phyloP scores from a whole-genome alignment of 129 eudicot species.

The Mikania micrantha region DNA sequence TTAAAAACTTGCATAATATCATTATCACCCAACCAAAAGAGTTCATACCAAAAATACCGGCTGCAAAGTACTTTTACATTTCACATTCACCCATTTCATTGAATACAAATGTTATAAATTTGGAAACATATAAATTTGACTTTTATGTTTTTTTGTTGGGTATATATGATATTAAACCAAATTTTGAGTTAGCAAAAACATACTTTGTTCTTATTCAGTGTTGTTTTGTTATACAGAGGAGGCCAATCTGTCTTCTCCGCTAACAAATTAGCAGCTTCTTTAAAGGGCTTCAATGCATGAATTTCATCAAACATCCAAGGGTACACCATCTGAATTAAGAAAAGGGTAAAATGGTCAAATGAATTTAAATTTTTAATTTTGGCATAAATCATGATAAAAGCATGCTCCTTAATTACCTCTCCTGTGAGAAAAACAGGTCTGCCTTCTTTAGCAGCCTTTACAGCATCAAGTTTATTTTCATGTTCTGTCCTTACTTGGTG shows the following conservation, averaged over 20 bases:
- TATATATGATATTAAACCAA: background rate
- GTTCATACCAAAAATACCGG: background rate
- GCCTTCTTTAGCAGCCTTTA: constrained; percentile 75
- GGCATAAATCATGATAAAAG: background rate
- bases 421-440: constrained; percentile 76
- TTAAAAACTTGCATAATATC: background rate
- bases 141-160: background rate
- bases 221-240: constrained; percentile 55
- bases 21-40: background rate
- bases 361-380: background rate
- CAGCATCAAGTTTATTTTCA: constrained; percentile 56
- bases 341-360: background rate
- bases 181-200: background rate
- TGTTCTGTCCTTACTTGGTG: constrained; percentile 53
- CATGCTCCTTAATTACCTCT: constrained; percentile 41
- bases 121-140: background rate
- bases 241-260: constrained; percentile 94
- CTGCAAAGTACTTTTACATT: background rate
- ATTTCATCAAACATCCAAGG: constrained; percentile 97
- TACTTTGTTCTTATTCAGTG: constrained; percentile 71
- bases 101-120: background rate
- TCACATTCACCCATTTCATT: background rate
- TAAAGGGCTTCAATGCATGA: constrained; percentile 75
- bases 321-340: constrained; percentile 59
- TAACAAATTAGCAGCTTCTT: constrained; percentile 71